phyloP scores from a whole-genome alignment of 495 filamentous ascomycete species.

The Aspergillus haitiensis region DNA sequence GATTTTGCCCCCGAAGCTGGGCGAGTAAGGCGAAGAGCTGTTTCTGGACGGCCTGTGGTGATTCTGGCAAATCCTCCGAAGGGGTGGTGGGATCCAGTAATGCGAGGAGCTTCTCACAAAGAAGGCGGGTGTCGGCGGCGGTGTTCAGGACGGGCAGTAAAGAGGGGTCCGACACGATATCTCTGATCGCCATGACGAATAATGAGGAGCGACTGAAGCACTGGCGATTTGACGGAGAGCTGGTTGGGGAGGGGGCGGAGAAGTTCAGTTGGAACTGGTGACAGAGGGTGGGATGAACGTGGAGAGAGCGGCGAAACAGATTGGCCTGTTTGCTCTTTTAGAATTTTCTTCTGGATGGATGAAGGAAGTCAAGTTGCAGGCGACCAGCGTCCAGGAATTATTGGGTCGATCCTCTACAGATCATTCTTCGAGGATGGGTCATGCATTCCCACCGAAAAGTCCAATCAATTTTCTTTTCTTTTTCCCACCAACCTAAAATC shows the following conservation, averaged over 20 bases:
- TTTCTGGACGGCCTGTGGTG: conserved; percentile 65
- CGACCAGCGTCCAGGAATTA: no score
- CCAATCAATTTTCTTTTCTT: no score
- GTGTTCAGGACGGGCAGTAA: conserved; percentile 70
- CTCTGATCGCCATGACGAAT: conserved; percentile 51
- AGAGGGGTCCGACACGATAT: conserved; percentile 67
- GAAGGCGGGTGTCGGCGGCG: conserved; percentile 66
- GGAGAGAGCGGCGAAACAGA: conserved; percentile 17
- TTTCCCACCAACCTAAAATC: no score
- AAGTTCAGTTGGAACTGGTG: not conserved
- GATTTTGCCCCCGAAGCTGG: conserved; percentile 78
- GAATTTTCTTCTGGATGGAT: no score
- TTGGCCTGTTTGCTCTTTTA: conserved; percentile 3
- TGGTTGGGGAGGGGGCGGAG: not conserved
- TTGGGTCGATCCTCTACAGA: no score
- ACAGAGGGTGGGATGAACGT: conserved; percentile 22
- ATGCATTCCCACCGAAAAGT: no score
- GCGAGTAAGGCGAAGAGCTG: conserved; percentile 74
- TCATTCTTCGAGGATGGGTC: no score
- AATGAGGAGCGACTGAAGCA: conserved; percentile 9
- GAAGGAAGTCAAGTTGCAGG: no score
- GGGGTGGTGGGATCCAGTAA: conserved; percentile 49
- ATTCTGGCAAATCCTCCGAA: conserved; percentile 34
- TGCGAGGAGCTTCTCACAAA: conserved; percentile 72
- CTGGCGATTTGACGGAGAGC: conserved; percentile 1